Evolutionary conservation across 768 basidiomycete genomes (phyloP).

Genomic region (Mrakia frigida): DNA sequence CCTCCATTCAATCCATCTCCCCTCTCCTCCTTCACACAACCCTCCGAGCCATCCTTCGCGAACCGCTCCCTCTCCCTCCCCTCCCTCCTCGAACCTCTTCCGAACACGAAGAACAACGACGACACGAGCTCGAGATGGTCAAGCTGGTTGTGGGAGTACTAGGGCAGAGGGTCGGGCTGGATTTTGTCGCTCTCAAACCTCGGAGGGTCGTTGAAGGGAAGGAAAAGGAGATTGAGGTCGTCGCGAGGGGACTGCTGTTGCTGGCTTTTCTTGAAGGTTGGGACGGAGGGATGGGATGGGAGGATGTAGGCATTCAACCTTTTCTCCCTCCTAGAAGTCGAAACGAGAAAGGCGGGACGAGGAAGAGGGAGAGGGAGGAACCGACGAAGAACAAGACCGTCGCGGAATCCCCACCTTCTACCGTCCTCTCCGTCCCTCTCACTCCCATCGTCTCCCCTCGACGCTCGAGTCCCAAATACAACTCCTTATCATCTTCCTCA

Average conservation of each 20-base stretch:
- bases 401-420: no score
- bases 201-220: neutral
- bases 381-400: no score
- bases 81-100: neutral
- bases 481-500: no score
- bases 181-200: neutral
- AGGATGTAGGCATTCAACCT: neutral
- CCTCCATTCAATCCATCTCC: neutral
- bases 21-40: neutral
- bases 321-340: neutral
- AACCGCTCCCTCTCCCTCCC: neutral
- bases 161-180: neutral
- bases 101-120: neutral
- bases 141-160: neutral
- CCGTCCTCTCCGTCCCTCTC: no score
- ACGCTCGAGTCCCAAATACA: no score
- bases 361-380: neutral
- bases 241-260: neutral
- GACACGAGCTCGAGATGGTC: neutral
- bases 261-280: neutral
- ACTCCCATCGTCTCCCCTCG: no score
- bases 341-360: no score
- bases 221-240: neutral
- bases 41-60: conserved; percentile 1
- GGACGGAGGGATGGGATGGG: neutral